Evolutionary conservation across 441 rosid genomes (phyloP).

Genomic region (Metrosideros polymorpha): DNA sequence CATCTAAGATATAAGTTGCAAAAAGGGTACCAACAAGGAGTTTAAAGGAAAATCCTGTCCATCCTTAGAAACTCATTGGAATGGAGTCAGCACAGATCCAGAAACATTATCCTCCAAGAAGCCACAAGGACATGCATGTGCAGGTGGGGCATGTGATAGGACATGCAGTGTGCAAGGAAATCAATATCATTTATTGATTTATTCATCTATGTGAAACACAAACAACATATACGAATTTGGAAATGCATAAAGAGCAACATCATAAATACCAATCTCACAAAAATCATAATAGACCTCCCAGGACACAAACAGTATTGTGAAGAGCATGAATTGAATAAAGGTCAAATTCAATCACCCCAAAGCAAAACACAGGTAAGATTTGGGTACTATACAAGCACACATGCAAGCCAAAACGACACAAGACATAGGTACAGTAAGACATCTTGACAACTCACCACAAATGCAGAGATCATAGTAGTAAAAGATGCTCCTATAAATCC

Average conservation of each 20-base stretch:
- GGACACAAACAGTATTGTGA: neutral
- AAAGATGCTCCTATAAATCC: slow-evolving; percentile 88
- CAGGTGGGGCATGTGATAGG: too few species aligned
- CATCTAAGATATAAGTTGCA: neutral
- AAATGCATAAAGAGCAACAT: neutral
- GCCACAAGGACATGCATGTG: too few species aligned
- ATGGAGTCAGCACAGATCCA: neutral
- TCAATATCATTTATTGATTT: neutral
- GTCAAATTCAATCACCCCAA: neutral
- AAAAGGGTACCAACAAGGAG: neutral
- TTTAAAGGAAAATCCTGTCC: neutral
- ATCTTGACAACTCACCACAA: slow-evolving; percentile 36
- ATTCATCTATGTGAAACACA: neutral
- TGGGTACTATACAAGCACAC: neutral
- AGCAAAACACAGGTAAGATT: neutral
- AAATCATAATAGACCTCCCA: neutral
- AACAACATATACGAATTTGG: neutral
- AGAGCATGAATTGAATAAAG: neutral
- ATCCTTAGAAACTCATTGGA: neutral
- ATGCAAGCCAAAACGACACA: neutral
- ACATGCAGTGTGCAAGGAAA: too few species aligned
- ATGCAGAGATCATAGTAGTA: slow-evolving; percentile 73
- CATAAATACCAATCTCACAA: neutral
- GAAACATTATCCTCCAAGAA: too few species aligned
- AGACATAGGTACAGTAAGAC: neutral